These are phyloP conservation scores for Paxillus rubicundulus DNA, from an alignment of 768 basidiomycete genomes.

Conservation along the genomic window DNA sequence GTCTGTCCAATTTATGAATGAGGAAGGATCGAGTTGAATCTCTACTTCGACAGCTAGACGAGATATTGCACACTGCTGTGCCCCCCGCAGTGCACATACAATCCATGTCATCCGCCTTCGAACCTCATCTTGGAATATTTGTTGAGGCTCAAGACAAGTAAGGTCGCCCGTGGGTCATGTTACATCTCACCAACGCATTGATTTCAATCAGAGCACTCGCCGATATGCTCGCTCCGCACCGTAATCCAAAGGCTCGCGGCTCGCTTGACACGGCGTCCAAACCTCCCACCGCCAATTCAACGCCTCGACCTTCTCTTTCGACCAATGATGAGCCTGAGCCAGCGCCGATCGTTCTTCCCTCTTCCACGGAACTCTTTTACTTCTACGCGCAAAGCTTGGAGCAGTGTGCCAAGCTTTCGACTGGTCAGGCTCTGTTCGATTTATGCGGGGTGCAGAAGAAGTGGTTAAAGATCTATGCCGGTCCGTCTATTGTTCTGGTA, in stretches of 20 bases:
- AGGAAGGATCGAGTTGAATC: not conserved
- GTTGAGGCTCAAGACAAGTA: slow-evolving; percentile 96
- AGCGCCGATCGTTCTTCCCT: slow-evolving; percentile 74
- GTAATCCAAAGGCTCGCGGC: slow-evolving; percentile 57
- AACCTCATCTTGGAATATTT: slow-evolving; percentile 88
- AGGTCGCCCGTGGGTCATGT: slow-evolving; percentile 31
- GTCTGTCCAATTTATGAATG: slow-evolving; percentile 38
- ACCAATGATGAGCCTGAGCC: slow-evolving; percentile 45
- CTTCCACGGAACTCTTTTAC: slow-evolving; percentile 95
- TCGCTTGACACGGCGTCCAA: slow-evolving; percentile 59
- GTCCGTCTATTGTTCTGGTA: slow-evolving; percentile 37
- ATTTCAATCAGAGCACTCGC: slow-evolving; percentile 61
- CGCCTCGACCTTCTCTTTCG: slow-evolving; percentile 37
- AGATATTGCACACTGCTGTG: slow-evolving; percentile 58
- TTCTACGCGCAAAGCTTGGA: slow-evolving; percentile 95
- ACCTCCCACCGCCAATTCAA: slow-evolving; percentile 25
- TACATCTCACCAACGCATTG: not conserved
- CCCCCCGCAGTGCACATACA: slow-evolving; percentile 50
- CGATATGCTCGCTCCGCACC: slow-evolving; percentile 87
- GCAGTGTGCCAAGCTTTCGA: slow-evolving; percentile 88
- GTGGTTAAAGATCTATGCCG: slow-evolving; percentile 92
- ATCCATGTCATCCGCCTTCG: slow-evolving; percentile 86
- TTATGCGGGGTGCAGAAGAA: slow-evolving; percentile 82
- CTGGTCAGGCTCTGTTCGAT: slow-evolving; percentile 79
- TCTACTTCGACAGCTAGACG: slow-evolving; percentile 47